Conservation (phyloP, 208 protist species). For the Crithidia acanthocephali region DNA sequence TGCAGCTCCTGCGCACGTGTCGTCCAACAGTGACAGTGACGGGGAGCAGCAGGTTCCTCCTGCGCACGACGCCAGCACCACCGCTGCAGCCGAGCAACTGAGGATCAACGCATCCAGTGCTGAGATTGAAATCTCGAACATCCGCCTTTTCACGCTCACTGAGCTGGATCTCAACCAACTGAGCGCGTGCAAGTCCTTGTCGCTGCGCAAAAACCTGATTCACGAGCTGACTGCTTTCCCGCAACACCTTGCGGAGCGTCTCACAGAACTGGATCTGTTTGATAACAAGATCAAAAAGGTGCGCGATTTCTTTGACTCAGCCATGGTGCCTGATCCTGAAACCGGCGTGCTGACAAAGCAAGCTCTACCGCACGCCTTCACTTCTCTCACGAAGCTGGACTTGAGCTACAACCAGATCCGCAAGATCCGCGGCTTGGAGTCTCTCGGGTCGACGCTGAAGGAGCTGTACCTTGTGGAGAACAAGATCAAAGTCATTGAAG, state of each 20-base stretch:
- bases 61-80: slow-evolving; percentile 21
- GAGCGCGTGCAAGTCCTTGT: slow-evolving; percentile 64
- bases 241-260: slow-evolving; percentile 52
- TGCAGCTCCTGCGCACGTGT: not conserved
- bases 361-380: slow-evolving; percentile 45
- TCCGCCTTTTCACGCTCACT: slow-evolving; percentile 88
- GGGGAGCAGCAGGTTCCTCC: slow-evolving; percentile 24
- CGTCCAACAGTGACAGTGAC: slow-evolving; percentile 36
- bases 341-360: slow-evolving; percentile 32
- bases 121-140: slow-evolving; percentile 80
- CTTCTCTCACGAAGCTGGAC: slow-evolving; percentile 77
- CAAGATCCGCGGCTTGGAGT: slow-evolving; percentile 73
- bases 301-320: slow-evolving; percentile 70
- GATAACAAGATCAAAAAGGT: slow-evolving; percentile 93
- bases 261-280: slow-evolving; percentile 89
- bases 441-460: slow-evolving; percentile 70
- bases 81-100: slow-evolving; percentile 42
- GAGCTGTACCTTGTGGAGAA: slow-evolving; percentile 93
- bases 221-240: slow-evolving; percentile 82
- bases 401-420: slow-evolving; percentile 92
- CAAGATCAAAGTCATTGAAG: slow-evolving; percentile 90
- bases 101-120: slow-evolving; percentile 53
- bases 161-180: slow-evolving; percentile 77
- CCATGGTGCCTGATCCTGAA: slow-evolving; percentile 14
- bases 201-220: slow-evolving; percentile 91